Evolutionary conservation across 345 rosid species (phyloP), one percentile per base, ranked within the genome.

Genomic region (Trapa bicornis): DNA sequence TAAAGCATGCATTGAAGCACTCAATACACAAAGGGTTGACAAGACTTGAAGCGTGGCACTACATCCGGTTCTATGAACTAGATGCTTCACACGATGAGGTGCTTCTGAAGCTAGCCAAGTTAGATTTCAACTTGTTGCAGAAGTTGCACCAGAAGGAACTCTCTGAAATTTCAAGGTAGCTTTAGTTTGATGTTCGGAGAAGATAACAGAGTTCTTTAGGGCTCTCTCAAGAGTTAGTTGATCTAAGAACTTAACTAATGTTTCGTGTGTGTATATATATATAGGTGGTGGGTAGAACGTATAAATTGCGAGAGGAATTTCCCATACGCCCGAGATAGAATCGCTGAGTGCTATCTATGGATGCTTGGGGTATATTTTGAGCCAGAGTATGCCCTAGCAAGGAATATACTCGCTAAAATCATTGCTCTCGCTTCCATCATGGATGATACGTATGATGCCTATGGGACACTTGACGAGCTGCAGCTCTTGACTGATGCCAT

Each of bases 281-380:
- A 42, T 42, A 72, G 73, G 61, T 76, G 76, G 76, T 72, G 76
- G 76, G 66, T 68, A 61, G 66, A 42, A 3, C 17, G 15, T 48
- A 17, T 76, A 33, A 65, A 69, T 42, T 2, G 67, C 3, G n/a
- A 6, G 3, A 56, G 39, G 10, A 75, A 71, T 22, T 43, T 75
- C 10, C 69, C 61, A 0, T 75, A 36, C 43, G 64, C 75, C 16
- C 53, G 78, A 62, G 75, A 75, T 0, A 54, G 68, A n/a, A 5
- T 71, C 29, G 62, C 16, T 41, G 70, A 71, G 72, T 2, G 29
- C 32, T 75, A 67, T 66, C 42, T 67, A 0, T 71, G 72, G 78
- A 53, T 29, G 2, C 3, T 11, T 6, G 66, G 71, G 10, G 6
- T 22, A 22, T 22, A 22, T 22, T 22, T 22, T 22, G 29, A 22